A percentile compares a stretch with the other conserved stretches of the same genome.
These are phyloP conservation scores for Lophiotrema nucula DNA, from an alignment of 495 filamentous ascomycete species.

Conservation along the genomic window DNA sequence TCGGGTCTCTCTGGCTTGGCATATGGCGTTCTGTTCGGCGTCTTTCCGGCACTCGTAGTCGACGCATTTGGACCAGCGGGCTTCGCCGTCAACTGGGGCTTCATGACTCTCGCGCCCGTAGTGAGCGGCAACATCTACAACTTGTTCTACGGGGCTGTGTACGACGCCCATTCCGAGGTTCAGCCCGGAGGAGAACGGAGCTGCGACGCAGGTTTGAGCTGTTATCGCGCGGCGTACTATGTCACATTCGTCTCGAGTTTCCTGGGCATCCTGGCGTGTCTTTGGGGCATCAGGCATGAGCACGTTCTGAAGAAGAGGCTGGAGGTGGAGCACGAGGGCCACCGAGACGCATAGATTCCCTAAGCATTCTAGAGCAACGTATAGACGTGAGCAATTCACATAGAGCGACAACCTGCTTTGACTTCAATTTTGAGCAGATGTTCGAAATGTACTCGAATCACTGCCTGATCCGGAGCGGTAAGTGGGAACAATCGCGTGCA, in stretches of 20 bases:
- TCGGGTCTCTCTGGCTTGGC: slow-evolving; percentile 82
- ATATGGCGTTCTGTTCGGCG: slow-evolving; percentile 93
- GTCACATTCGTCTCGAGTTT: slow-evolving; percentile 76
- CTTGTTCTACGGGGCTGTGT: slow-evolving; percentile 77
- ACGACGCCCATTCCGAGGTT: slow-evolving; percentile 74
- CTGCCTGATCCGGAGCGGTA: too few relatives aligned
- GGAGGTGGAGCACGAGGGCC: slow-evolving; percentile 18
- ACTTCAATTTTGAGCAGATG: too few relatives aligned
- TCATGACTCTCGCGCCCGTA: slow-evolving; percentile 85
- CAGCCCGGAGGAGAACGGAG: slow-evolving; percentile 63
- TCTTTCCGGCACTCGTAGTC: slow-evolving; percentile 86
- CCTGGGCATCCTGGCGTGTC: slow-evolving; percentile 63
- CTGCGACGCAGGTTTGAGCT: slow-evolving; percentile 77
- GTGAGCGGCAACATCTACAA: slow-evolving; percentile 90
- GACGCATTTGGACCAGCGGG: slow-evolving; percentile 89
- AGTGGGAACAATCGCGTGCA: too few relatives aligned
- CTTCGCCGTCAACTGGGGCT: slow-evolving; percentile 72
- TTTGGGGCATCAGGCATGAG: slow-evolving; percentile 78
- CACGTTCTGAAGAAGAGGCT: slow-evolving; percentile 36
- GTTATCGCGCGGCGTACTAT: slow-evolving; percentile 79
- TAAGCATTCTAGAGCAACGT: too few relatives aligned
- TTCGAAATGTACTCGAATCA: too few relatives aligned
- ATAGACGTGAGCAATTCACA: too few relatives aligned
- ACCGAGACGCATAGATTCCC: slow-evolving; percentile 22
- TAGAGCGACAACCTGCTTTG: too few relatives aligned